Conservation (phyloP, 2,329 filamentous ascomycete genomes). For the Tothia fuscella region DNA sequence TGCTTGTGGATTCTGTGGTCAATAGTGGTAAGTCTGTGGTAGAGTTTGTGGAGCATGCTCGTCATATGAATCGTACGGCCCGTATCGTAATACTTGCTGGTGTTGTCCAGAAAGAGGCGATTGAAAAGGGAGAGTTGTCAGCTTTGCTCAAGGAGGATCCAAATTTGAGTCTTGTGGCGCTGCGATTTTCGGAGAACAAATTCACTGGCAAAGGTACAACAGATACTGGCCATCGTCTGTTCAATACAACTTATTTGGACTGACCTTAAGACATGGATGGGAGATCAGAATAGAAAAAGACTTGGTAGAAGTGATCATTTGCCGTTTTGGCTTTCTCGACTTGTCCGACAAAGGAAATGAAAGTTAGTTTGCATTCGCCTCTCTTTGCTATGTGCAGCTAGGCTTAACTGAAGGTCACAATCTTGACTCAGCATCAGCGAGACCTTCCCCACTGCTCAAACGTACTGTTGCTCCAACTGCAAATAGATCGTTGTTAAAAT, state of each 20-base stretch:
- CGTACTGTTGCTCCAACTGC: too few species aligned
- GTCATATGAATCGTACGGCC: constrained; percentile 25
- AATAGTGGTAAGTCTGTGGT: constrained; percentile 42
- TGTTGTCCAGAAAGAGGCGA: constrained; percentile 36
- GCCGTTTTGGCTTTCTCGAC: too few species aligned
- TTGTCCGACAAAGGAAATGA: too few species aligned
- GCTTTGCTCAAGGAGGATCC: constrained; percentile 15
- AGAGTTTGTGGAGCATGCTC: constrained; percentile 38
- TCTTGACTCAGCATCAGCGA: too few species aligned
- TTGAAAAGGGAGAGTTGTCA: constrained; percentile 13
- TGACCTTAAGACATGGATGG: too few species aligned
- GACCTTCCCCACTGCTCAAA: too few species aligned
- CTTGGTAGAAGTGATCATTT: too few species aligned
- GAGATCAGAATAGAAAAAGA: too few species aligned
- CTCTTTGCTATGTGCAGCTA: too few species aligned
- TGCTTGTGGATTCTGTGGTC: constrained; percentile 51
- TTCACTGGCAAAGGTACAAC: constrained; percentile 40
- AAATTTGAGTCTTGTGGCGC: constrained; percentile 35
- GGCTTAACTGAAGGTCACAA: too few species aligned
- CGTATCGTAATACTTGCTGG: constrained; percentile 44
- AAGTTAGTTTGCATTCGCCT: too few species aligned
- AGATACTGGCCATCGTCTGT: constrained; percentile 49
- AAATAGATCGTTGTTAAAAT: too few species aligned
- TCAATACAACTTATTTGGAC: constrained; percentile 42
- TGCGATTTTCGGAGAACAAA: constrained; percentile 45